Base-by-base conservation (phyloP, 192 early-diverging fungal species). In the Glomus cerebriforme region DNA sequence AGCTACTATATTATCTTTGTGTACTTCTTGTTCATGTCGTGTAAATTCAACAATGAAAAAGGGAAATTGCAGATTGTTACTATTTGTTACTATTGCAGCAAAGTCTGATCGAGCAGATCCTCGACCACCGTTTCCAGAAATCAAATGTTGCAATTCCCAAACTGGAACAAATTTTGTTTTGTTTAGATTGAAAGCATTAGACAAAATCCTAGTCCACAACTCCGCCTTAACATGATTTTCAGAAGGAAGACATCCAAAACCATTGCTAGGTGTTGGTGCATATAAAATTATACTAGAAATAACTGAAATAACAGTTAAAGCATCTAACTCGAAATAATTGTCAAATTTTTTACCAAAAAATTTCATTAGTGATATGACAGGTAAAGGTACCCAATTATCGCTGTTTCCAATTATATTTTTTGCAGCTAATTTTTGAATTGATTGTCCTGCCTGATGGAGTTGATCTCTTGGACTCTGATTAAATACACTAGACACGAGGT, bases 151-250 rank as follows among this genome's bases (percentile, higher is more conserved):
- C 4, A 69, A 29, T 70, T 79, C 77, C 77, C 77, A 79, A 70
- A 69, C 77, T 58, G 66, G 77, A 79, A 79, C 58, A 69, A 29
- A 68, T 70, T 69, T 78, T 17, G 32, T 67, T 67, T 45, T 67
- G 39, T 77, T 31, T 9, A 77, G 63, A 0, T 9, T 64, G 49
- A 69, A 69, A 70, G 54, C 45, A 59, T 43, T 59, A 75, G 74
- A 75, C 4, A 75, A 75, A 29, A 79, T 79, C 60, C 69, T 79
- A 58, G 77, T 67, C 77, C 77, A 79, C n/a, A 79, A 37, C 27
- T 79, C 65, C 39, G 77, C 65, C 66, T 79, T 79, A 60, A 79
- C 31, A n/a, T 79, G 66, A 79, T 79, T 79, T 79, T 79, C 77
- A 35, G 66, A 79, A n/a, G 64, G 77, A 15, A 24, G 22, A 60